These are phyloP conservation scores for Dalbergia cultrata DNA, from an alignment of 306 rosid species.

Conservation along the genomic window DNA sequence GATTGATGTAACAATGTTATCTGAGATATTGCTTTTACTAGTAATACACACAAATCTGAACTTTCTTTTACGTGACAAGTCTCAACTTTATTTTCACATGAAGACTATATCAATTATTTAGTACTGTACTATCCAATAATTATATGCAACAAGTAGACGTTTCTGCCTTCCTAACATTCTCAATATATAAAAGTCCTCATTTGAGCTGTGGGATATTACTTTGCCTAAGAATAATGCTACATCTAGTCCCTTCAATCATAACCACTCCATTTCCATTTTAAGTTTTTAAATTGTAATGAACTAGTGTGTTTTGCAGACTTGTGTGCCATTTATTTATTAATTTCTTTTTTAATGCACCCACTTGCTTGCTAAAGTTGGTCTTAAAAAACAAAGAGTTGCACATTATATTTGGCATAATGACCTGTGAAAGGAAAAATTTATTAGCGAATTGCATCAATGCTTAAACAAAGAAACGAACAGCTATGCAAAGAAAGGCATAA, in stretches of 20 bases:
- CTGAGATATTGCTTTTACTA: too few relatives aligned
- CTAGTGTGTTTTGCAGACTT: neutral
- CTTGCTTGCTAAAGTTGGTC: conserved; percentile 14
- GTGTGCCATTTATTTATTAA: neutral
- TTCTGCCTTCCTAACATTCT: conserved; percentile 33
- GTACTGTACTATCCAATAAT: conserved; percentile 3
- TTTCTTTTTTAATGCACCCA: conserved; percentile 3
- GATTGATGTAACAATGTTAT: too few relatives aligned
- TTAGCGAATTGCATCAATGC: neutral
- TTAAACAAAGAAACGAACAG: neutral
- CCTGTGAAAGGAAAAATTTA: neutral
- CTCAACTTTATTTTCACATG: too few relatives aligned
- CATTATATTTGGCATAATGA: neutral
- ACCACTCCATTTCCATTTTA: neutral
- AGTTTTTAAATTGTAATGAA: neutral
- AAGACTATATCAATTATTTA: neutral
- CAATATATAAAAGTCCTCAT: neutral
- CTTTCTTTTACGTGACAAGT: too few relatives aligned
- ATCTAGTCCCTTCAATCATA: conserved; percentile 3
- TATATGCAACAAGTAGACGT: neutral
- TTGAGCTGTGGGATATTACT: neutral
- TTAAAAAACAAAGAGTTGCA: too few relatives aligned
- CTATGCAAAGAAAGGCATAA: conserved; percentile 1
- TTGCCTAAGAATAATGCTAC: conserved; percentile 30
- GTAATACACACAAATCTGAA: too few relatives aligned